phyloP scores from a whole-genome alignment of 129 eudicot species.

The Flaveria brownii region DNA sequence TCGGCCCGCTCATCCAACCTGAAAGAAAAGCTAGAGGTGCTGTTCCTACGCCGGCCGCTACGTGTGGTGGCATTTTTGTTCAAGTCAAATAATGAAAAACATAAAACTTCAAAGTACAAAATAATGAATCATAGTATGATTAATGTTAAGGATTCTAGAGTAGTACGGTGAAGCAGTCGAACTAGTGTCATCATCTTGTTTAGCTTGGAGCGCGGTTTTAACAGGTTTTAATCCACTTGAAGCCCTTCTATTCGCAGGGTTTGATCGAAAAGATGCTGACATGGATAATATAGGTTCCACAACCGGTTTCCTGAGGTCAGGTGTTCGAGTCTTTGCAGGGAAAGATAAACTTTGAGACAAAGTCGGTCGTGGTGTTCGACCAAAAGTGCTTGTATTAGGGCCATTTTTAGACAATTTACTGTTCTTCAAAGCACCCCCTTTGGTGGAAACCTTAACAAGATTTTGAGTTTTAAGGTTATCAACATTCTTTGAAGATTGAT shows the following conservation, averaged over 20 bases:
- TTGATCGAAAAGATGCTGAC: slow-evolving; percentile 34
- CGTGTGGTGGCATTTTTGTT: slow-evolving; percentile 31
- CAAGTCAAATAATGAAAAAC: slow-evolving; percentile 2
- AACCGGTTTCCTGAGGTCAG: slow-evolving; percentile 29
- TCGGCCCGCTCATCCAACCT: slow-evolving; percentile 88
- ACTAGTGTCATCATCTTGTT: slow-evolving; percentile 56
- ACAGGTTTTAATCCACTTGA: slow-evolving; percentile 37
- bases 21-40: slow-evolving; percentile 56
- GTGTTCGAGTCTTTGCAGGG: slow-evolving; percentile 49
- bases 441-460: background rate
- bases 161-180: slow-evolving; percentile 67
- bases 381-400: slow-evolving; percentile 34
- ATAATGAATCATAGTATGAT: background rate
- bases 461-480: slow-evolving; percentile 24
- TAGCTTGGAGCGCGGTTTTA: slow-evolving; percentile 28
- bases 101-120: background rate
- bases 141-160: slow-evolving; percentile 1
- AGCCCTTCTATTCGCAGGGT: slow-evolving; percentile 28
- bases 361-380: slow-evolving; percentile 45
- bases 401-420: slow-evolving; percentile 40
- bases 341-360: slow-evolving; percentile 64
- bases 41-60: slow-evolving; percentile 41
- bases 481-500: slow-evolving; percentile 35
- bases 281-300: slow-evolving; percentile 30
- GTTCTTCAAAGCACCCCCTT: slow-evolving; percentile 36